These are phyloP conservation scores for Raphanus hybrid DNA, from an alignment of 441 rosid species.

Conservation along the genomic window DNA sequence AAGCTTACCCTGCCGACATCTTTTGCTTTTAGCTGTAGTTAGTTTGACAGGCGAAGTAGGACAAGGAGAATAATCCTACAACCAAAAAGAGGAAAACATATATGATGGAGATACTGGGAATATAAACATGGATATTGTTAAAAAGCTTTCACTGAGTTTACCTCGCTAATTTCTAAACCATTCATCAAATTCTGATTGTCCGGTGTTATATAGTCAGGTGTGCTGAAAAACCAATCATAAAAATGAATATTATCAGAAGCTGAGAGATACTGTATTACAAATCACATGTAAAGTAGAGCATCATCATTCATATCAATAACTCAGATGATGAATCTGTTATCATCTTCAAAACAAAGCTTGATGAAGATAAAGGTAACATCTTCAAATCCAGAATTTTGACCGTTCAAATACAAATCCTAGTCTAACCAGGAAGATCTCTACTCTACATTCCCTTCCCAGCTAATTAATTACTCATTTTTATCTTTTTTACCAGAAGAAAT, in stretches of 20 bases:
- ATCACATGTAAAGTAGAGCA: background rate
- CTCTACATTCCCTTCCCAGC: background rate
- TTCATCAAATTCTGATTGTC: constrained; percentile 67
- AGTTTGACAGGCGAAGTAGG: constrained; percentile 84
- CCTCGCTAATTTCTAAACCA: constrained; percentile 69
- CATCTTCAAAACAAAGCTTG: too few relatives aligned
- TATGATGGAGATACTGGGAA: background rate
- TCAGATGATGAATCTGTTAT: background rate
- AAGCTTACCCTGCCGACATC: constrained; percentile 59
- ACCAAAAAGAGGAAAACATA: background rate
- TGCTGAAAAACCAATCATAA: constrained; percentile 52
- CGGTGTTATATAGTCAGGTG: constrained; percentile 94
- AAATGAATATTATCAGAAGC: constrained; percentile 8
- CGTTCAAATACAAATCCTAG: background rate
- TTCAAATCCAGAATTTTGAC: background rate
- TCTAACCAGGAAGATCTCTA: too few relatives aligned
- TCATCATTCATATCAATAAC: constrained; percentile 6
- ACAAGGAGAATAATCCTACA: constrained; percentile 74
- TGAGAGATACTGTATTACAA: background rate
- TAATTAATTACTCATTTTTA: background rate
- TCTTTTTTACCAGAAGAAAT: constrained; percentile 72
- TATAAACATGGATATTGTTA: background rate
- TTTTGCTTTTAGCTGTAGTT: constrained; percentile 60
- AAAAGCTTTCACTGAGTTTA: constrained; percentile 12
- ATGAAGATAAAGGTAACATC: background rate